Evolutionary conservation across 805 yeast genomes (phyloP), one percentile per base, ranked within the genome.

Genomic region (Suhomyces emberorum): DNA sequence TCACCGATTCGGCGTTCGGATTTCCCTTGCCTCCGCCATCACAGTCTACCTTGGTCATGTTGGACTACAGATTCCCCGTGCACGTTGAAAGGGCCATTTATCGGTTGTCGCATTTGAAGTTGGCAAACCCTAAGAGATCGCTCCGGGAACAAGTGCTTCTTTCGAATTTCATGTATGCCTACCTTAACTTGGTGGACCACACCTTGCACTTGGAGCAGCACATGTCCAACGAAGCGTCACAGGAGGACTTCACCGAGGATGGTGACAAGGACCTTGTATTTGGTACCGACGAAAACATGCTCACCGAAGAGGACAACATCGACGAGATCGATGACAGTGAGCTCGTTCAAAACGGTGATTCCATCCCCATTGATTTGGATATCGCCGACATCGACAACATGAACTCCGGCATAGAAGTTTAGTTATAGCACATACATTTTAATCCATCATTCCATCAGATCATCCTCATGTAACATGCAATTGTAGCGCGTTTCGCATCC

Each of bases 121-220:
- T 93, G 46, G 96, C 98, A 17, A 95, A 93, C 59, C 91, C 98
- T 1, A 84, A 88, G 54, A 70, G 98, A 41, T 93, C 95, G 19
- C 65, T 93, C 43, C 73, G 88, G 25, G 97, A 93, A 57, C 98
- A 93, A 57, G 98, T 93, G 1, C 59, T 93, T 33, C 64, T 93
- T 45, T 87, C 96, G 41, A 93, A 93, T 58, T 93, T 93, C 75
- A 93, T 93, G 98, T 93, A 93, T 56, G 91, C 97, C 0, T 93
- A 93, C 61, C 73, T 93, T 69, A 91, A 93, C 55, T 69, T 93
- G 60, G 96, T 93, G 38, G 95, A 91, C 59, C 97, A 91, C 56
- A 89, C 91, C 11, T 67, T 84, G 47, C 87, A 82, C 58, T 59
- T 85, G 43, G 72, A 68, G 42, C 91, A 84, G 50, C 87, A 81